Base-by-base conservation (phyloP, 805 yeast species). In the Lachancea kluyveri region DNA sequence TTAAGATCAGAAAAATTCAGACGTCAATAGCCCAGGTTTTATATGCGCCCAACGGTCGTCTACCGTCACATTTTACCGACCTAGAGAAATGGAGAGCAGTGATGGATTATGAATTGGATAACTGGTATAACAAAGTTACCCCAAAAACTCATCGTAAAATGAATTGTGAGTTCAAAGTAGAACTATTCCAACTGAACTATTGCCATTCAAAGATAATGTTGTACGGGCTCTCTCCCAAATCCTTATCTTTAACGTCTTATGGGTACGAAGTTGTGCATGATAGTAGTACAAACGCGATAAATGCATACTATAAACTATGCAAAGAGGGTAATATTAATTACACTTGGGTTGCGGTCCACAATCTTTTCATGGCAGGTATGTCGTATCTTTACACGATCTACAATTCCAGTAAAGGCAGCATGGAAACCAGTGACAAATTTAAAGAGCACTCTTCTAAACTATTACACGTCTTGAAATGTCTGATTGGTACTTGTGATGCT, bases 291-390 rank as follows among this genome's bases (percentile, higher is more conserved):
- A 79, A 78, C 26, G 70, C 85, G 21, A 78, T 86, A 32, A 60
- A 65, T 20, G 69, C 77, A 18, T 87, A 83, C 52, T 61, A 69
- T 30, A 71, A 70, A 31, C 59, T 87, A 22, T 72, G 70, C 43
- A 54, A 62, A n/a, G 66, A 66, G 17, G 72, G 71, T 45, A 64
- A 72, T 28, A 68, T 86, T 38, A 85, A 85, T 54, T 87, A 83
- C 56, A 84, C 95, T 0, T 87, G 96, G 96, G 88, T 87, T 2
- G 92, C 94, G 0, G 88, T 85, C 3, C 94, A 86, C 54, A 86
- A 85, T 51, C 62, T 85, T 33, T 85, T 85, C 52, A 79, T 83
- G 81, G 88, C 95, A 0, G 94, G 94, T 1, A 80, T 90, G 17
- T 80, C 95, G 1, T 86, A 76, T 45, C 62, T 87, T 26, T 86